phyloP scores from a whole-genome alignment of 1,284 basidiomycete genomes.

The Mycosarcoma mackinlayi region DNA sequence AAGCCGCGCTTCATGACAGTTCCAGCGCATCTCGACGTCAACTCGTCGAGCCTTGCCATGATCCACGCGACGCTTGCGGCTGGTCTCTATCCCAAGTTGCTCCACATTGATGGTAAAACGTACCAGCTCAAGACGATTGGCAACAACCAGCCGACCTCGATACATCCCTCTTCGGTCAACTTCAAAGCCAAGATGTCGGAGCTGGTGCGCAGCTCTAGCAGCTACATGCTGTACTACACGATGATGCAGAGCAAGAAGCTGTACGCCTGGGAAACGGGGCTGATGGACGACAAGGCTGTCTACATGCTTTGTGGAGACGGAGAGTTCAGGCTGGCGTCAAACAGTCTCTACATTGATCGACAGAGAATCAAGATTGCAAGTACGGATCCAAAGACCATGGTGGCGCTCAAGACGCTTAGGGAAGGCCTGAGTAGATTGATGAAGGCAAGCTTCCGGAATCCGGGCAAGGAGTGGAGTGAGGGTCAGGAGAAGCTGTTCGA shows the following conservation, averaged over 20 bases:
- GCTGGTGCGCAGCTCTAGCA: conserved; percentile 29
- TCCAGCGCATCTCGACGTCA: conserved; percentile 79
- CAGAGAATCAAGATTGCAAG: conserved; percentile 81
- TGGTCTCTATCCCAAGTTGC: conserved; percentile 91
- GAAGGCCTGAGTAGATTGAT: conserved; percentile 76
- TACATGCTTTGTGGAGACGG: conserved; percentile 89
- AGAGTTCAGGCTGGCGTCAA: conserved; percentile 85
- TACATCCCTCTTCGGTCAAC: conserved; percentile 81
- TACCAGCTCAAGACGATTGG: conserved; percentile 81
- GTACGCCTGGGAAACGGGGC: conserved; percentile 94
- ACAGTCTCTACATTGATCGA: conserved; percentile 82
- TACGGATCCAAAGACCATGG: conserved; percentile 75
- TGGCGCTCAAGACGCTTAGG: conserved; percentile 85
- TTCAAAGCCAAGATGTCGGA: conserved; percentile 44
- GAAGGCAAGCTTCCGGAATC: conserved; percentile 71
- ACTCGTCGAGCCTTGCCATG: conserved; percentile 75
- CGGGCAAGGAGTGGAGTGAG: conserved; percentile 75
- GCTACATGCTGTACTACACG: conserved; percentile 54
- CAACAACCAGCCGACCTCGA: conserved; percentile 84
- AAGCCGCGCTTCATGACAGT: conserved; percentile 77
- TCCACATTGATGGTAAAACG: conserved; percentile 75
- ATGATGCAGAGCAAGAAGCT: conserved; percentile 87
- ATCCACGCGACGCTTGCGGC: conserved; percentile 85
- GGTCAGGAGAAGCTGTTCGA: conserved; percentile 77
- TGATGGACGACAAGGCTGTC: conserved; percentile 85